These are phyloP conservation scores for Amanita subjunquillea DNA, from an alignment of 768 basidiomycete species.

Conservation along the genomic window DNA sequence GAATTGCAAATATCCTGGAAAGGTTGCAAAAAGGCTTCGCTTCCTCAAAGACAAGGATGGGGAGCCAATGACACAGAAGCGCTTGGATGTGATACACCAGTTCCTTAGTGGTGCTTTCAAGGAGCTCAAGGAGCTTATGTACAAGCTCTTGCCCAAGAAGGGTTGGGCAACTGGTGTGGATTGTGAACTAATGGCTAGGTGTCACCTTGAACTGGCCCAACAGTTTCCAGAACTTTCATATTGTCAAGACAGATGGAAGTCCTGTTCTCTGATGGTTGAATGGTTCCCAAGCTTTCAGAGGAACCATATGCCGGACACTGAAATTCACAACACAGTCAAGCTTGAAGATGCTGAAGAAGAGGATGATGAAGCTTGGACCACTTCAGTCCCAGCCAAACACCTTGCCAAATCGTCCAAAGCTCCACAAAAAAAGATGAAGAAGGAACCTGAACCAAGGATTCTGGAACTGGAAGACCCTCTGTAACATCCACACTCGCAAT, in stretches of 20 bases:
- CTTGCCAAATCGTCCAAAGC: background rate
- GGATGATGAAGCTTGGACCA: background rate
- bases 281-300: constrained; percentile 1
- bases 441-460: background rate
- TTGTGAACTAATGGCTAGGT: background rate
- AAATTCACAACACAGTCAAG: background rate
- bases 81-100: background rate
- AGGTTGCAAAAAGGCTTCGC: background rate
- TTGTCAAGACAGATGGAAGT: background rate
- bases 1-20: background rate
- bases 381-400: background rate
- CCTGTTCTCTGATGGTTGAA: background rate
- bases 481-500: background rate
- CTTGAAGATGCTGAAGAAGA: background rate
- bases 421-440: background rate
- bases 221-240: background rate
- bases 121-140: background rate
- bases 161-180: background rate
- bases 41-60: background rate
- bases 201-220: background rate
- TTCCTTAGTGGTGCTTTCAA: background rate
- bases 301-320: background rate
- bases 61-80: background rate
- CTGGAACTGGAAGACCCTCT: background rate
- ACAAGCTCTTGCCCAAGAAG: background rate